Evolutionary conservation across 768 basidiomycete genomes (phyloP).

Genomic region (Termitomyces titanicus): DNA sequence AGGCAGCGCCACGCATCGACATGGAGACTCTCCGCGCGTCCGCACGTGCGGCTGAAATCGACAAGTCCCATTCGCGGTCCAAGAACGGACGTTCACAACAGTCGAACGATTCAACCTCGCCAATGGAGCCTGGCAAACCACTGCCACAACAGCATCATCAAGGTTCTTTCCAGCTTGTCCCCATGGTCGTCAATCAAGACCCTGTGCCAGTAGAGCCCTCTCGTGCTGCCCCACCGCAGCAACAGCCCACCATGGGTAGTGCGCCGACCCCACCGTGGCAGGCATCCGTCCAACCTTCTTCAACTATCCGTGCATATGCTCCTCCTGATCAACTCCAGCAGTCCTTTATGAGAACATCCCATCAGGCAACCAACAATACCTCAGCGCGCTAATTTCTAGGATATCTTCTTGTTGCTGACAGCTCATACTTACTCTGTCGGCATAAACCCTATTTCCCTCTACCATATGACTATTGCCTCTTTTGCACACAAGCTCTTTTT

Average conservation of each 20-base stretch:
- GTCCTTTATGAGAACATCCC: conserved; percentile 32
- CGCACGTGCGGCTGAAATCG: conserved; percentile 52
- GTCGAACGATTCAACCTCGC: conserved; percentile 25
- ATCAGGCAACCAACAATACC: conserved; percentile 21
- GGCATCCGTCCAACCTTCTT: conserved; percentile 14
- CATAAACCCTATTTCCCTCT: conserved; percentile 2
- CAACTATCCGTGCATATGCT: conserved; percentile 21
- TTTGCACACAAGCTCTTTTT: neutral
- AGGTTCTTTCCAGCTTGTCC: conserved; percentile 55
- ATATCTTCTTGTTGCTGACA: conserved; percentile 15
- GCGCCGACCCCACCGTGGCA: conserved; percentile 29
- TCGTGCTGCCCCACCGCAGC: conserved; percentile 16
- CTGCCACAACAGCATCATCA: conserved; percentile 42
- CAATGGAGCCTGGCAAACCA: conserved; percentile 27
- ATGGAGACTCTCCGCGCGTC: conserved; percentile 76
- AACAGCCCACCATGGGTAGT: conserved; percentile 13
- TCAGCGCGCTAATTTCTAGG: conserved; percentile 20
- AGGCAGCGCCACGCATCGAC: conserved; percentile 57
- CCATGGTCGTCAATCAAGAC: conserved; percentile 22
- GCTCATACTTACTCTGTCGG: conserved; percentile 4
- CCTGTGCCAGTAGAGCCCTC: conserved; percentile 10
- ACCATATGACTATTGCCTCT: neutral
- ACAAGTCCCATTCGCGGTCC: conserved; percentile 27
- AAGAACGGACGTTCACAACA: conserved; percentile 23
- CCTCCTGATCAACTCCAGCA: conserved; percentile 33